Evolutionary conservation across 805 yeast genomes (phyloP), one percentile per base, ranked within the genome.

Genomic region (Cyberlindnera mississippiensis): DNA sequence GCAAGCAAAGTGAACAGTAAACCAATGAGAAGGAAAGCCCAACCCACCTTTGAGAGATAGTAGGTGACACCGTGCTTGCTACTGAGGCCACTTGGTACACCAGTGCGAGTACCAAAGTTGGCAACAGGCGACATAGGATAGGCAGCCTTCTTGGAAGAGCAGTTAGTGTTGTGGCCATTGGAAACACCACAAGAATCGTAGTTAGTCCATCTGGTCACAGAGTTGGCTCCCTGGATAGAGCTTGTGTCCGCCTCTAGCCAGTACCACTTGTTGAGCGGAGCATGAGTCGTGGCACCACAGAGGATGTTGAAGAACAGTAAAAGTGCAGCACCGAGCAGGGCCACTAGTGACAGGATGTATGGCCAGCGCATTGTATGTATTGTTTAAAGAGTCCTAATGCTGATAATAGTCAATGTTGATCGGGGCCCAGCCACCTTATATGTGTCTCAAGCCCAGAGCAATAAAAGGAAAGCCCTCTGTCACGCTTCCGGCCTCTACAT

Each of bases 91-190:
- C 57, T 28, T 19, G 95, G 95, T 38, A 82, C 72, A 37, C 70
- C 72, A 6, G 48, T 45, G 31, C 67, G 56, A 39, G 81, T 69
- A 35, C 71, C 73, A 54, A 88, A 88, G 67, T 87, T 86, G 54
- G 77, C 78, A 35, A 63, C 75, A 22, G 96, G 96, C 19, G 95
- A 85, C 59, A 89, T 78, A 33, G 96, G 88, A 64, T 72, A 81
- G n/a, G 86, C 97, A 15, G 96, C 84, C 35, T 62, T 59, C 56
- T 73, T 73, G 16, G 62, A 44, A 33, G 78, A 61, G 66, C 88
- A 88, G 50, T 70, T 58, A 22, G 52, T 34, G 62, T 78, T 71
- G 33, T 58, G 48, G 41, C 76, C 75, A 48, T 73, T 71, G 13
- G 54, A 56, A 29, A 53, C 59, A 22, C 71, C 73, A 48, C 73